phyloP scores from a whole-genome alignment of 306 rosid genomes.

The Gleditsia sinensis region DNA sequence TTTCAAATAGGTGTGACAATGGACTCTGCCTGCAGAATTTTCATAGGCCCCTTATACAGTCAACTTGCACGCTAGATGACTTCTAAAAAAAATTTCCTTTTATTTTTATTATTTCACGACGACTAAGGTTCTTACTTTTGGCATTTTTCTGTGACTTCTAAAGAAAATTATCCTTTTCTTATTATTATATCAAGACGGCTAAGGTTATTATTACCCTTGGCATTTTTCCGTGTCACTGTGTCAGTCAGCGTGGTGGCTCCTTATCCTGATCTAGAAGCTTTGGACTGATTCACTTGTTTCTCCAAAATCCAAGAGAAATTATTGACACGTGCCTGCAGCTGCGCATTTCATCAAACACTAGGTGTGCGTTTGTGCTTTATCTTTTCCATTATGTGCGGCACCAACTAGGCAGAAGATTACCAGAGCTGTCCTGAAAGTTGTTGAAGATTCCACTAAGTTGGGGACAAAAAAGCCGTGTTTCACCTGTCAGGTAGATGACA shows the following conservation, averaged over 20 bases:
- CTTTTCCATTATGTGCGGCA: neutral
- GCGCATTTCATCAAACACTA: neutral
- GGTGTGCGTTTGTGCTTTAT: neutral
- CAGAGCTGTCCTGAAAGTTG: neutral
- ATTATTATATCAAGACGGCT: neutral
- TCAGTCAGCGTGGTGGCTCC: conserved; percentile 22
- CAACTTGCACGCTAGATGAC: too few species aligned
- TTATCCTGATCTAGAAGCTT: conserved; percentile 4
- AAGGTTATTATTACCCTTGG: neutral
- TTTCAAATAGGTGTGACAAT: too few species aligned
- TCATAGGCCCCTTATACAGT: too few species aligned
- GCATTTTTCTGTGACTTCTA: too few species aligned
- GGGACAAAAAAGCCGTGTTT: neutral
- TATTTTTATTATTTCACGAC: too few species aligned
- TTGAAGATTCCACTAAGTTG: neutral
- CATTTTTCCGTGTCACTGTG: neutral
- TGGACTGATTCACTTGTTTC: conserved; percentile 19
- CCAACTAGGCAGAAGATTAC: neutral
- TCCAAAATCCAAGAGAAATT: neutral
- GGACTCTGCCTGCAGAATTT: too few species aligned
- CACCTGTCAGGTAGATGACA: too few species aligned
- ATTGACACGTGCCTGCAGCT: neutral
- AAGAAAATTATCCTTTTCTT: too few species aligned
- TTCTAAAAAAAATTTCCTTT: too few species aligned
- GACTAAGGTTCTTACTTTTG: too few species aligned